Evolutionary conservation across 495 filamentous ascomycete species (phyloP), one percentile per base, ranked within the genome.

Genomic region (Usnea hakonensis): DNA sequence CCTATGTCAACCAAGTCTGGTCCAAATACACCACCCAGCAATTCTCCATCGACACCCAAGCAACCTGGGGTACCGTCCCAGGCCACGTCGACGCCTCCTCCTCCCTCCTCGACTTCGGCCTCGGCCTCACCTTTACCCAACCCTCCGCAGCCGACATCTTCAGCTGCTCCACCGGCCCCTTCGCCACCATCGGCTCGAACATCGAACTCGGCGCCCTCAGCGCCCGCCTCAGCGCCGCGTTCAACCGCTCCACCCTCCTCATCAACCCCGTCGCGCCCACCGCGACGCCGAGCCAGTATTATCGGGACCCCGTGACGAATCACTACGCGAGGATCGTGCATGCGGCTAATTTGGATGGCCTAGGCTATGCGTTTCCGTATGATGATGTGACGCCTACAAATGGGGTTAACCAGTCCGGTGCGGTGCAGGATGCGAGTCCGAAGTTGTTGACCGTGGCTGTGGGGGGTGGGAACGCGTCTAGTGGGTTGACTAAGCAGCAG

Each of bases 321-420:
- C 86, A 90, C 70, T 91, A 89, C 68, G 74, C 84, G n/a, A 71
- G 85, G 21, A 79, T 90, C 60, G 79, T 86, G 60, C 88, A 91
- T 74, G 76, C 69, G 28, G 78, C 77, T 46, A 85, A 83, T 64
- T 63, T 82, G 7, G 86, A 87, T 72, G 77, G 79, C 6, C 73
- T 78, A n/a, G 88, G 88, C 3, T 91, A 90, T 74, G 85, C 87
- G 2, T 90, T 90, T 67, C 87, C 88, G 1, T 91, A 90, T 68
- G 88, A 91, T 69, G 88, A 91, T 72, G 88, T 90, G 6, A 77
- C 78, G 26, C 79, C 85, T 0, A 71, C 72, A 28, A 80, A 78
- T 56, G 81, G 77, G 0, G 64, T 71, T 14, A 85, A 90, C 72
- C 83, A 86, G 64, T 82, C 81, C 40, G 88, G 88, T 5, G 80